Base-by-base conservation (phyloP, 331 rosid genomes). In the Saraca asoca region DNA sequence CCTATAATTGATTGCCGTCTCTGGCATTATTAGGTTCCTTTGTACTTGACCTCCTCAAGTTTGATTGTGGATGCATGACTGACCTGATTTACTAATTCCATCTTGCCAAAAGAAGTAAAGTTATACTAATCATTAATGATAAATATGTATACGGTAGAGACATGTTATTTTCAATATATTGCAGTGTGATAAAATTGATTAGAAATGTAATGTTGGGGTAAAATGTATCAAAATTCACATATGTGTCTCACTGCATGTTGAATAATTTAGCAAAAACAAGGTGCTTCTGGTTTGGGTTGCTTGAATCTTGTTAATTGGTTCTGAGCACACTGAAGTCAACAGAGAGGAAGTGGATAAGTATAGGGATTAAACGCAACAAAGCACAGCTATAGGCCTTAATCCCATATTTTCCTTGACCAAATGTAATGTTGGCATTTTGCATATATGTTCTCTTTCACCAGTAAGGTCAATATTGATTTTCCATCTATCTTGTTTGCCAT, bases 1-100 rank as follows among this genome's bases (percentile, higher is more conserved):
- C 51, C 48, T 39, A 46, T 58, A 39, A 60, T 41, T 60, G 51
- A 41, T 60, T 18, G 12, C 16, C 16, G 18, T 60, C 66, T 60
- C 42, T 20, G 12, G 6, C 53, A 7, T 43, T 37, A 13, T 12
- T 44, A 3, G 24, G 12, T 44, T 62, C 50, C 12, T 18, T 5
- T 38, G 8, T 8, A 13, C 24, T 61, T 43, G 67, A 29, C 53
- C 45, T 5, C 53, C 45, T 5, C 19, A 18, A 29, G 11, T 9
- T 42, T 54, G 56, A 68, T 29, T 31, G 54, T 12, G 44, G 24
- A 42, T 54, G 12, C 29, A 14, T 54, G 42, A 14, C 62, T 55
- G 12, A 12, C 61, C 11, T 8, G 29, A 38, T 66, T n/a, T 43
- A 43, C 52, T 34, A 43, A 55, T 68, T 68, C 18, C 56, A 24